Conservation (phyloP, 345 rosid species). For the Moricandia moricandioides region DNA sequence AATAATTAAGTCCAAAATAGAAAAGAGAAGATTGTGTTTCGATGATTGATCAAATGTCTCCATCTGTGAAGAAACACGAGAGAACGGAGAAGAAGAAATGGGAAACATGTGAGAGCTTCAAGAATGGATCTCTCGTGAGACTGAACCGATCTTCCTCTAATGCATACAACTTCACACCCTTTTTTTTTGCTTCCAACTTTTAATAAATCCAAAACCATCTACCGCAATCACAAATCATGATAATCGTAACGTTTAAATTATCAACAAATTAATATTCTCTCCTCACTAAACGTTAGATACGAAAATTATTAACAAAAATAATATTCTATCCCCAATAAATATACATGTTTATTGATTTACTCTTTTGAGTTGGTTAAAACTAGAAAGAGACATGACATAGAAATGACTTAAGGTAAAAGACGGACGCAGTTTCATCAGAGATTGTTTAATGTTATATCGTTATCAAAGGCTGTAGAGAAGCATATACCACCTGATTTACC, state of each 20-base stretch:
- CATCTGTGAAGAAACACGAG: constrained; percentile 41
- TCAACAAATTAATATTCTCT: background rate
- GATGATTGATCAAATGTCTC: constrained; percentile 34
- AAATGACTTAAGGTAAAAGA: constrained; percentile 21
- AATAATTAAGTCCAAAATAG: constrained; percentile 1
- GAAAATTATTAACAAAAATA: background rate
- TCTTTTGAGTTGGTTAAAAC: background rate
- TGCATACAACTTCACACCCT: constrained; percentile 1
- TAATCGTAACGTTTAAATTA: no score
- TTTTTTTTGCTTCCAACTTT: background rate
- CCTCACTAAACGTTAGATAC: no score
- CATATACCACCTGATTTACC: constrained; percentile 19
- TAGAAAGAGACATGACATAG: constrained; percentile 29
- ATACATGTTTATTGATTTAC: background rate
- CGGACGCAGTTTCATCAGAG: constrained; percentile 17
- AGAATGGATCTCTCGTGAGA: constrained; percentile 43
- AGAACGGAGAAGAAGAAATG: constrained; percentile 33
- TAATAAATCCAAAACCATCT: background rate
- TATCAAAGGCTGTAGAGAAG: constrained; percentile 17
- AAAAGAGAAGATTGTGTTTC: constrained; percentile 6
- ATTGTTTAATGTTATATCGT: constrained; percentile 29
- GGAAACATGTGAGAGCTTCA: constrained; percentile 38
- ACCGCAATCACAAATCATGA: background rate
- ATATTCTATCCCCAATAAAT: background rate
- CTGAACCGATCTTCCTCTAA: constrained; percentile 33